Conservation (phyloP, 2,329 filamentous ascomycete species). For the Blumeria hordei region DNA sequence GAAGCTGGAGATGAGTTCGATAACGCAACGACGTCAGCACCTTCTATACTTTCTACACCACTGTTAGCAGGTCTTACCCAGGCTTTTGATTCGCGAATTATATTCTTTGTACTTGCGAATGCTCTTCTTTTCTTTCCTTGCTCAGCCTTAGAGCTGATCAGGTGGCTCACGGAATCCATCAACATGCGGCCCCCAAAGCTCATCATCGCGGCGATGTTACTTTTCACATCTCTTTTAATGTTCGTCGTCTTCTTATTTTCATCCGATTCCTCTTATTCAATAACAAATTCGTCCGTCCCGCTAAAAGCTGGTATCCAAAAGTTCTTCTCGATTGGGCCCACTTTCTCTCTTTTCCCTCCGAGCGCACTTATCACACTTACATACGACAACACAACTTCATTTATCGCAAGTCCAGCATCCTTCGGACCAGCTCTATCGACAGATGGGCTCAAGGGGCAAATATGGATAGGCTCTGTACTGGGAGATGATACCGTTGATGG, state of each 20-base stretch:
- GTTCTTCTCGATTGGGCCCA: constrained; percentile 46
- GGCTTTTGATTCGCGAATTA: neutral
- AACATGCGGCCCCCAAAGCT: constrained; percentile 16
- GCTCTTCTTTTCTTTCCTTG: constrained; percentile 4
- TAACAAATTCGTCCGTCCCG: constrained; percentile 5
- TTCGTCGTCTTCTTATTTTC: constrained; percentile 13
- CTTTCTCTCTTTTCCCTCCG: constrained; percentile 77
- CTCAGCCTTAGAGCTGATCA: constrained; percentile 13
- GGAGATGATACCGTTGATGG: constrained; percentile 48
- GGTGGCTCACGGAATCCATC: constrained; percentile 2
- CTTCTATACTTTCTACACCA: too few species aligned
- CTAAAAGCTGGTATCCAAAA: constrained; percentile 23
- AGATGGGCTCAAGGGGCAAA: constrained; percentile 59
- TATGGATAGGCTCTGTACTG: constrained; percentile 89
- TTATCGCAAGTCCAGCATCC: constrained; percentile 74
- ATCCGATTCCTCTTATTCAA: constrained; percentile 8
- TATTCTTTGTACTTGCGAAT: constrained; percentile 6
- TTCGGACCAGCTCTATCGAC: constrained; percentile 63
- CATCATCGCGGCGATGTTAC: constrained; percentile 13
- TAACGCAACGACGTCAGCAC: too few species aligned
- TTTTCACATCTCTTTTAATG: constrained; percentile 12
- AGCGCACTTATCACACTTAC: constrained; percentile 91
- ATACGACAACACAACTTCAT: constrained; percentile 95
- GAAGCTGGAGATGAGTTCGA: too few species aligned
- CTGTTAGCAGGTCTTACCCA: too few species aligned